Evolutionary conservation across 306 rosid genomes (phyloP), one percentile per base, ranked within the genome.

Genomic region (Fragaria vesca): DNA sequence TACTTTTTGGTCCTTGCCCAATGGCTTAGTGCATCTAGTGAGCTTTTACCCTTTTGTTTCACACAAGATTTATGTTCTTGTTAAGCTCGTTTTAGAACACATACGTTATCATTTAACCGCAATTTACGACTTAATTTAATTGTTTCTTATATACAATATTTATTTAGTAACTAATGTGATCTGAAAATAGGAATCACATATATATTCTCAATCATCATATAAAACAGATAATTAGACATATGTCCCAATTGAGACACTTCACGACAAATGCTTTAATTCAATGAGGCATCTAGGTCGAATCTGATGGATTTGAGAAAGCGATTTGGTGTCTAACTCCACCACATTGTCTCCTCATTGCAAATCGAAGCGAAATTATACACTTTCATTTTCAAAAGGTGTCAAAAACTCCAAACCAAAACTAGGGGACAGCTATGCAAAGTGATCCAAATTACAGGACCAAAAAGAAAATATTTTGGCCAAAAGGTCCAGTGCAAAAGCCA

Each of bases 161-260:
- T 3, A 3, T 3, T 32, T 32, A 32, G 4, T 32, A 32, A 3
- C 36, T 32, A 32, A 32, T 32, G 36, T 3, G 36, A 32, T 32
- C 0, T 32, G 36, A 3, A 32, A 32, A 32, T 32, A 0, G 0
- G 0, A 32, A 32, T 32, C 0, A 32, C 4, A 32, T 3, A 3
- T 32, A 32, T 0, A 32, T 32, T 32, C 36, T 32, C 36, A 32
- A 32, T 32, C 36, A 32, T 3, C 4, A 0, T 32, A 32, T 32
- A 32, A 0, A 32, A 4, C 0, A 32, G 4, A 32, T 4, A 32
- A 32, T 32, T 4, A 32, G 36, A 32, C 4, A 32, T 32, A 32
- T 32, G 36, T 32, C 0, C 0, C 36, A 32, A 32, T 32, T 32
- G 36, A 32, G 0, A 32, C 4, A 32, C 52, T 17, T 17, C 12